Conservation (phyloP, 2,329 filamentous ascomycete species). For the Neopestalotiopsis sp. region DNA sequence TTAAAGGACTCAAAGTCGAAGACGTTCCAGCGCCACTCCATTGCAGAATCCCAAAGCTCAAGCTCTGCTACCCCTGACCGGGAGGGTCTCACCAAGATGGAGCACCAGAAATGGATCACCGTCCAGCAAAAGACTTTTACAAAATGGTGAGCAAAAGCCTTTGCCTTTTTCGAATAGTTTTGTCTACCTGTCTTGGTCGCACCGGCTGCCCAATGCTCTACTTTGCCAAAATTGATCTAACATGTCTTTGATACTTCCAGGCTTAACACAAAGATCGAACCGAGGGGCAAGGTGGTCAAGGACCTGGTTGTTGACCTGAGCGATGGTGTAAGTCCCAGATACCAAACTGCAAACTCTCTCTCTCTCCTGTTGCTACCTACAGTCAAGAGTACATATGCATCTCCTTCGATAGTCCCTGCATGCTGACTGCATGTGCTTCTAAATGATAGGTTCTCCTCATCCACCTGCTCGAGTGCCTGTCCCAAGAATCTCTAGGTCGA, state of each 20-base stretch:
- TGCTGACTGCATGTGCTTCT: constrained; percentile 10
- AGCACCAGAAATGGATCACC: constrained; percentile 68
- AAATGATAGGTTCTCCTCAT: constrained; percentile 81
- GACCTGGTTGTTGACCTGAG: constrained; percentile 89
- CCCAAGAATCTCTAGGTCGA: constrained; percentile 90
- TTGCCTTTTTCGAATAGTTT: neutral
- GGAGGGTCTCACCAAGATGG: constrained; percentile 59
- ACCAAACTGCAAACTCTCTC: neutral
- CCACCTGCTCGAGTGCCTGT: constrained; percentile 95
- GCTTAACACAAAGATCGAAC: constrained; percentile 94
- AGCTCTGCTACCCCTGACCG: constrained; percentile 52
- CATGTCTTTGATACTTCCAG: constrained; percentile 48
- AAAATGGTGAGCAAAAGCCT: constrained; percentile 73
- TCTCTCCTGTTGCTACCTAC: neutral
- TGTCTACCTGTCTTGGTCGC: constrained; percentile 5
- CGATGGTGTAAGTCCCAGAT: constrained; percentile 75
- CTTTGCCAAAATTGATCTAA: neutral
- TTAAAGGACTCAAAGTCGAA: constrained; percentile 29
- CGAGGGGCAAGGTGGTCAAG: constrained; percentile 77
- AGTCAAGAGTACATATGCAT: neutral
- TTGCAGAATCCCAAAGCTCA: constrained; percentile 42
- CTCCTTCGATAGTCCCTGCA: neutral
- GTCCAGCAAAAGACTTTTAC: constrained; percentile 99
- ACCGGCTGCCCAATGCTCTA: constrained; percentile 14
- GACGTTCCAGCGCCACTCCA: constrained; percentile 38